Evolutionary conservation across 2,329 filamentous ascomycete species (phyloP), one percentile per base, ranked within the genome.

Genomic region (Stachybotrys chartarum): DNA sequence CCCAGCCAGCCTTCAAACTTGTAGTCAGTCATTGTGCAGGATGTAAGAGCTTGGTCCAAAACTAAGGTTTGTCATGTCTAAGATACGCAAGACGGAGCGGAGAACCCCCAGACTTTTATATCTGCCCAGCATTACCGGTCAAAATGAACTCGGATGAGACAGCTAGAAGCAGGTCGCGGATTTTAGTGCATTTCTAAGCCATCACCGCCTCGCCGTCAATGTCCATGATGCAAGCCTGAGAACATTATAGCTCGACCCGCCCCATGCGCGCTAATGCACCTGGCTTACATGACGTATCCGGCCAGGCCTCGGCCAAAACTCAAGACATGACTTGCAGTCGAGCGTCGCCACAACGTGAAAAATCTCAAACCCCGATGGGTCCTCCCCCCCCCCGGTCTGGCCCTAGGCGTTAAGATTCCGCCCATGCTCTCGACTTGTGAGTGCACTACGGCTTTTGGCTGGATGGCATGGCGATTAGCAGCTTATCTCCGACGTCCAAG

Each of bases 1-100:
- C 75, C 76, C 14, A 78, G 58, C 77, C 77, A 79, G 35, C 76
- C 77, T 60, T 78, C 66, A 56, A 79, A 79, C 64, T 73, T 77
- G 63, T 72, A 70, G 55, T 71, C 67, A 11, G 63, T 50, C 56
- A 70, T 64, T 59, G 58, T 24, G 24, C 4, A 24, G 4, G 24
- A 24, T 24, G 24, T 24, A 24, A 24, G 24, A 24, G 24, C 24
- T 24, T 24, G 24, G 24, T 24, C 24, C 3, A 24, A 24, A 3
- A 4, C 2, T 24, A 24, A 24, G 24, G 24, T 24, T 24, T 24
- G 24, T 24, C 3, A 24, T 24, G 24, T 24, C 24, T 24, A 24
- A 24, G 24, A 4, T 24, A 24, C 24, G 24, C 24, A 24, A 24
- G 24, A 4, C 24, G 24, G 24, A 24, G 24, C 2, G 24, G 24